Evolutionary conservation across 352 stramenopile species (phyloP).

Genomic region (Pythium aquatile): DNA sequence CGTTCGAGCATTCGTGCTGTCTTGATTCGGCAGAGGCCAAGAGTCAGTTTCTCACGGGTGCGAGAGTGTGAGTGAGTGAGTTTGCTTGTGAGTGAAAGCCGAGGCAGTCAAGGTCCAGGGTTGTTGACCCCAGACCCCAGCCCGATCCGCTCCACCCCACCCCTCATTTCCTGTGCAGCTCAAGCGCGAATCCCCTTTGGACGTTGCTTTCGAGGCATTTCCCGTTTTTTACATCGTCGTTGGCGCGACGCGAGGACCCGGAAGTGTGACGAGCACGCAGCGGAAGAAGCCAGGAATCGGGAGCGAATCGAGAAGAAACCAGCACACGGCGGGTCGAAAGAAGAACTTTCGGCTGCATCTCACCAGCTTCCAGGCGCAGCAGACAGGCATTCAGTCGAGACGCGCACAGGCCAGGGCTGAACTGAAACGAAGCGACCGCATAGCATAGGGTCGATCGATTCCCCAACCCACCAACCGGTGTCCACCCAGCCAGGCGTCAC

Average conservation of each 20-base stretch:
- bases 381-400: slow-evolving; percentile 3
- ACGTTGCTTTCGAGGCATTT: slow-evolving; percentile 21
- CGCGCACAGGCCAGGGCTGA: background rate
- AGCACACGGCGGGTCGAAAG: slow-evolving; percentile 10
- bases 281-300: slow-evolving; percentile 26
- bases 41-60: slow-evolving; percentile 20
- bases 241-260: background rate
- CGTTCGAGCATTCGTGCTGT: background rate
- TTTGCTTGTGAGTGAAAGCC: slow-evolving; percentile 1
- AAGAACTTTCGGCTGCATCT: slow-evolving; percentile 12
- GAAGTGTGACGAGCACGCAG: background rate
- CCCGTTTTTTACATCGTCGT: slow-evolving; percentile 33
- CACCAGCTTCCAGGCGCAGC: background rate
- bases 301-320: slow-evolving; percentile 28
- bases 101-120: background rate
- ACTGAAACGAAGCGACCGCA: slow-evolving; percentile 10
- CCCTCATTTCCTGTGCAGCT: slow-evolving; percentile 8
- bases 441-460: background rate
- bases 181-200: slow-evolving; percentile 9
- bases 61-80: background rate
- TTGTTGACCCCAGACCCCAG: slow-evolving; percentile 6
- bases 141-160: slow-evolving; percentile 8
- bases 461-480: background rate
- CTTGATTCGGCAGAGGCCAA: slow-evolving; percentile 24
- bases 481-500: background rate